Evolutionary conservation across 805 yeast species (phyloP), one percentile per base, ranked within the genome.

Genomic region (Huiozyma naganishii): DNA sequence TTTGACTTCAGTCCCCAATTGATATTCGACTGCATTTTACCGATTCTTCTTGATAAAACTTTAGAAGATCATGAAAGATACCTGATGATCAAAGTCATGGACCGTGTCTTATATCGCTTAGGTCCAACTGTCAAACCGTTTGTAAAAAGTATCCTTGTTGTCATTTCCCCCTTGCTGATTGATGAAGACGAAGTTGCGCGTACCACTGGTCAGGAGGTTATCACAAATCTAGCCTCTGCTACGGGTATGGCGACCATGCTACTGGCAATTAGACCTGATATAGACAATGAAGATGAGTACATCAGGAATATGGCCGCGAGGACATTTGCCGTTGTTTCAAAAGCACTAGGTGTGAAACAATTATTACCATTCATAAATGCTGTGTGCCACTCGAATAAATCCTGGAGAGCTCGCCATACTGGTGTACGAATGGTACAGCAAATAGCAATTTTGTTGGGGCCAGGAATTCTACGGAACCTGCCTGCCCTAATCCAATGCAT

Each of bases 11-110:
- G 95, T 0, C 81, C 95, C 0, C 72, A 76, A 39, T 55, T 77
- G 0, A 59, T 89, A 11, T 80, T 89, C 52, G 74, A 77, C 45
- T 79, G 77, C 47, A 69, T 86, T n/a, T 65, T 89, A 11, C 95
- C 96, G 0, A 62, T 90, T 27, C 63, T 89, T 37, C 65, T 82
- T 57, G 95, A 86, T 48, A 77, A 77, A 35, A 61, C 74, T 4
- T 62, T 88, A 28, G 90, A 80, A 50, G 92, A 84, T 39, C 83
- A 79, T 50, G 97, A 90, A 59, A 72, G 95, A 12, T 94, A 86
- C 64, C 59, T 87, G 9, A 66, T 90, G 44, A 83, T 87, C 10
- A 89, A 88, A 59, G 74, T 85, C 7, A 65, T 84, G 10, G 86
- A 80, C 33, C 67, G 95, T 32, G 68, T 86, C 0, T 59, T 89